Percentiles rank a stretch among this genome's conserved stretches.
Conservation (phyloP, 1,139 yeast genomes). For the Tardiomyces depauwii region DNA sequence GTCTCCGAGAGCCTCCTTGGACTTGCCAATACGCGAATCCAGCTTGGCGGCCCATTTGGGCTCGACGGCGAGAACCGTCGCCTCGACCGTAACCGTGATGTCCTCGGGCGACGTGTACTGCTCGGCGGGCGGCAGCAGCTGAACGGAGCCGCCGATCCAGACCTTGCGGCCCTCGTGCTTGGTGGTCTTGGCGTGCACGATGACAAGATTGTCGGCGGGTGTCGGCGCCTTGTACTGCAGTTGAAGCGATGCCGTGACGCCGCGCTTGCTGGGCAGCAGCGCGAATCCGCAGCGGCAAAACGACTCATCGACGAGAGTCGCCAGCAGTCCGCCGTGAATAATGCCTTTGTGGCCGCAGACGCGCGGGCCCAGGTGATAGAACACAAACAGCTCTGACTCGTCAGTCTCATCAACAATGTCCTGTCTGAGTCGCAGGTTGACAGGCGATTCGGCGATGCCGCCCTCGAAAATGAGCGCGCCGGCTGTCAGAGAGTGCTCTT, state of each 20-base stretch:
- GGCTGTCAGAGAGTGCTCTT: background rate
- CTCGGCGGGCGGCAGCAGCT: constrained; percentile 17
- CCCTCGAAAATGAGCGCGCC: background rate
- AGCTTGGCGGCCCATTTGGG: constrained; percentile 17
- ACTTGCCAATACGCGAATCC: background rate
- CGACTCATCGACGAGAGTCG: constrained; percentile 79
- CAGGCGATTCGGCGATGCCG: background rate
- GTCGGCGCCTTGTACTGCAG: constrained; percentile 58
- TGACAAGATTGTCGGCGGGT: constrained; percentile 53
- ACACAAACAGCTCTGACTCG: background rate
- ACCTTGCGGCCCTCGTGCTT: constrained; percentile 74
- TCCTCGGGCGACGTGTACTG: constrained; percentile 6
- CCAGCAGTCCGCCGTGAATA: constrained; percentile 78
- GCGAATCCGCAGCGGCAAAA: constrained; percentile 83
- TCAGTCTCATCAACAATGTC: constrained; percentile 4
- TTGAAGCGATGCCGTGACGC: constrained; percentile 78
- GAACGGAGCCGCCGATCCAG: constrained; percentile 53
- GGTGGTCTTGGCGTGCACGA: constrained; percentile 55
- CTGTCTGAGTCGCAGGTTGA: background rate
- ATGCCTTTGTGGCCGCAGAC: constrained; percentile 61
- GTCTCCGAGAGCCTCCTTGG: background rate
- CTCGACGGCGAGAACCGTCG: constrained; percentile 20
- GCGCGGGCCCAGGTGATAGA: constrained; percentile 39
- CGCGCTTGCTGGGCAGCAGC: constrained; percentile 66
- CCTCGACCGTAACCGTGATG: constrained; percentile 5